phyloP scores from a whole-genome alignment of 2,329 filamentous ascomycete species.

The Calcarisporium arbuscula region DNA sequence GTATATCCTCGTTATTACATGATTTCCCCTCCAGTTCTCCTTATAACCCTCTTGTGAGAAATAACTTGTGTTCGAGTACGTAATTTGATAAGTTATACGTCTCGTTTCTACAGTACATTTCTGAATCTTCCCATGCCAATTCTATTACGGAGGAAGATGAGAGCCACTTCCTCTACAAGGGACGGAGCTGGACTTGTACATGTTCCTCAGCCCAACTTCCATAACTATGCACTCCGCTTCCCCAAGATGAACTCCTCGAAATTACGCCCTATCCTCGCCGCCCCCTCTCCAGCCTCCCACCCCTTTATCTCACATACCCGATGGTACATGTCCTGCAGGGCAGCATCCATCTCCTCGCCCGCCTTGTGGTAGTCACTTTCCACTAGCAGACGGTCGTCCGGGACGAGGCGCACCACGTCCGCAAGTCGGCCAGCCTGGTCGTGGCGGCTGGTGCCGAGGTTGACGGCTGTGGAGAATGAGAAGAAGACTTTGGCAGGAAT shows the following conservation, averaged over 20 bases:
- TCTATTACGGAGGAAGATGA: no score
- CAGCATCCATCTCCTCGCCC: constrained; percentile 71
- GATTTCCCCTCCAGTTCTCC: no score
- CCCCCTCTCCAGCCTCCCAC: constrained; percentile 70
- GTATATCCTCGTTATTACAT: no score
- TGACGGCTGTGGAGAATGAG: constrained; percentile 81
- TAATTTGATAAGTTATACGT: not conserved
- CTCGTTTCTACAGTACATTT: no score
- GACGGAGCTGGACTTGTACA: no score
- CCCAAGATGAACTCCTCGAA: constrained; percentile 75
- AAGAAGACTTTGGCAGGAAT: constrained; percentile 77
- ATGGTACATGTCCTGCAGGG: constrained; percentile 69
- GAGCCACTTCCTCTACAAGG: no score
- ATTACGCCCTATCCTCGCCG: constrained; percentile 62
- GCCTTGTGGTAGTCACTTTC: constrained; percentile 89
- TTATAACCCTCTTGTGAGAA: no score
- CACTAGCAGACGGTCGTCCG: constrained; percentile 71
- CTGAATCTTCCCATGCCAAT: no score
- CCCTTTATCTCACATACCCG: constrained; percentile 70
- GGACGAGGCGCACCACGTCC: constrained; percentile 63
- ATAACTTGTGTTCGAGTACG: not conserved
- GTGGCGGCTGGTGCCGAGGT: constrained; percentile 57
- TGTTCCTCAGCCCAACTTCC: not conserved
- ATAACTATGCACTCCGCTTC: not conserved
- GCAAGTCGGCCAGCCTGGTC: constrained; percentile 44